These are phyloP conservation scores for Chionographis japonica DNA, from an alignment of 106 monocot species.

Conservation along the genomic window DNA sequence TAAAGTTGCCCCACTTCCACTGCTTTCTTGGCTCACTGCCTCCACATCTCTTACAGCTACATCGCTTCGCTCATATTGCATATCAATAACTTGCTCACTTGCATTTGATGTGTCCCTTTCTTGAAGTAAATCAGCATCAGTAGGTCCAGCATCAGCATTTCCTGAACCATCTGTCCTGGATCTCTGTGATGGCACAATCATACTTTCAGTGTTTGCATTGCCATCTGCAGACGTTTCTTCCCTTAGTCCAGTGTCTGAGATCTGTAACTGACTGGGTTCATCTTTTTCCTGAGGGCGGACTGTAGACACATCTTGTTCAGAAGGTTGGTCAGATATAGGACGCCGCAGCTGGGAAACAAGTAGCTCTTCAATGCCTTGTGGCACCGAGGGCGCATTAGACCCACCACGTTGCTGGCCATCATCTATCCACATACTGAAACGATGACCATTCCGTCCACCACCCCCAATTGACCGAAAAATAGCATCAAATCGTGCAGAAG, in stretches of 20 bases:
- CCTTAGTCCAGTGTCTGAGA: conserved; percentile 28
- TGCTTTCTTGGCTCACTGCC: conserved; percentile 93
- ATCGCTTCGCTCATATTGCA: conserved; percentile 89
- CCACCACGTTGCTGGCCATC: conserved; percentile 57
- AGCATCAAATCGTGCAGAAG: conserved; percentile 76
- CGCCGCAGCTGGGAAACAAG: conserved; percentile 76
- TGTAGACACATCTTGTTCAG: conserved; percentile 34
- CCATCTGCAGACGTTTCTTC: conserved; percentile 27
- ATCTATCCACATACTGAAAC: conserved; percentile 94
- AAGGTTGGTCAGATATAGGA: conserved; percentile 59
- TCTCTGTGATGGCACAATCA: conserved; percentile 23
- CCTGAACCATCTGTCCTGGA: conserved; percentile 15
- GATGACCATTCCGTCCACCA: conserved; percentile 77
- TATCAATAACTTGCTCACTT: conserved; percentile 66
- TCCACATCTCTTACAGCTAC: conserved; percentile 73
- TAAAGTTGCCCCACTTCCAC: conserved; percentile 91
- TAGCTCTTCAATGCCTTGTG: conserved; percentile 89
- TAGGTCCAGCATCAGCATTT: conserved; percentile 20
- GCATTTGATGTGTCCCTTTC: conserved; percentile 39
- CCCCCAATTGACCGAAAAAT: conserved; percentile 77
- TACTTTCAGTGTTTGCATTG: conserved; percentile 42
- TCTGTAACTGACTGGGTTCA: conserved; percentile 38
- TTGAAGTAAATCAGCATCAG: conserved; percentile 25
- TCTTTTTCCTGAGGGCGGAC: conserved; percentile 31
- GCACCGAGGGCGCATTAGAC: conserved; percentile 57